phyloP scores from a whole-genome alignment of 1,284 basidiomycete species.

The Phaffia rhodozyma region DNA sequence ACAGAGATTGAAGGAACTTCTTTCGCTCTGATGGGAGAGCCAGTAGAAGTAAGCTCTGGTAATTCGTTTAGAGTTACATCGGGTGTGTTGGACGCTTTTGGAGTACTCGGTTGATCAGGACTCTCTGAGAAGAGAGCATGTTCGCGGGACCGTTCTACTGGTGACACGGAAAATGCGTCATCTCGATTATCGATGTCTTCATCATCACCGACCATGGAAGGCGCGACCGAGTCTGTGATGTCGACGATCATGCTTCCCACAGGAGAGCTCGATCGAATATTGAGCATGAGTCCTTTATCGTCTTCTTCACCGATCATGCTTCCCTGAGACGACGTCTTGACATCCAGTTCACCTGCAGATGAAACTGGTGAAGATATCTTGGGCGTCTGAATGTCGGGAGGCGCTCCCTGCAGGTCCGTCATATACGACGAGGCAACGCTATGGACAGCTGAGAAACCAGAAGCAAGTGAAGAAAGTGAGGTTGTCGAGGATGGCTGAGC shows the following conservation, averaged over 20 bases:
- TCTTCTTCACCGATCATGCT: not conserved
- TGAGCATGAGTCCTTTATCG: not conserved
- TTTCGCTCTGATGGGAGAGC: not conserved
- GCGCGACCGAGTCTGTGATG: not conserved
- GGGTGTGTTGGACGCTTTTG: not conserved
- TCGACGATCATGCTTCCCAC: slow-evolving; percentile 2
- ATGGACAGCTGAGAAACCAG: not conserved
- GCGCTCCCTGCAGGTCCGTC: slow-evolving; percentile 5
- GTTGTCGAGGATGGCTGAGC: slow-evolving; percentile 1
- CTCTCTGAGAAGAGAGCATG: not conserved
- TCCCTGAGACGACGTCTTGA: not conserved
- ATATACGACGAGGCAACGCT: slow-evolving; percentile 8
- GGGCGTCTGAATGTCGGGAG: not conserved
- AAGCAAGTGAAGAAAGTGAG: not conserved
- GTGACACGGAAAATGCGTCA: not conserved
- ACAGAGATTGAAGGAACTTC: not conserved
- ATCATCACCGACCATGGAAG: slow-evolving; percentile 1
- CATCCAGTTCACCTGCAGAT: not conserved
- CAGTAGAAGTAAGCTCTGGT: slow-evolving; percentile 4
- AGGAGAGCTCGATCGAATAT: not conserved
- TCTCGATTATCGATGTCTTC: not conserved
- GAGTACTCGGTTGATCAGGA: not conserved
- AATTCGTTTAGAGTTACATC: slow-evolving; percentile 1
- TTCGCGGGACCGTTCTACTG: not conserved
- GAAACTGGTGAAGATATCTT: not conserved